phyloP scores from a whole-genome alignment of 2,329 filamentous ascomycete species.

The Fusarium tanahbumbuense region DNA sequence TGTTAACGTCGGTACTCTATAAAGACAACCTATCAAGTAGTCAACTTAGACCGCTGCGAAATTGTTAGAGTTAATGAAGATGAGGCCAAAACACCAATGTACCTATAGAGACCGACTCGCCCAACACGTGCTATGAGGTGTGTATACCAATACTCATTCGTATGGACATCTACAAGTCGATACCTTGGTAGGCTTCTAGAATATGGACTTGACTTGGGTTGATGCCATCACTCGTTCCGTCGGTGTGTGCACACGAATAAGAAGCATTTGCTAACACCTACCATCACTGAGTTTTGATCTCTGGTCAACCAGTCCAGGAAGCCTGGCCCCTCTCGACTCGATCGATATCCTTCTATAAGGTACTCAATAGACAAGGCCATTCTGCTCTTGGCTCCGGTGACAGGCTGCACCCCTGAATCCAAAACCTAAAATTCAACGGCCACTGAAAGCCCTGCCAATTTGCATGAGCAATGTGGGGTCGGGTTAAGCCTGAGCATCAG shows the following conservation, averaged over 20 bases:
- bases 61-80: neutral
- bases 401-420: conserved; percentile 23
- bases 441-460: conserved; percentile 16
- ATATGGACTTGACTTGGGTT: neutral
- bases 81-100: neutral
- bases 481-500: neutral
- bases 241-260: neutral
- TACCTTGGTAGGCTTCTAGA: neutral
- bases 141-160: neutral
- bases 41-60: neutral
- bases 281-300: neutral
- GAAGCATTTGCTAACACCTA: neutral
- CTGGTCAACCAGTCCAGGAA: neutral
- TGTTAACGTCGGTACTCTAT: neutral
- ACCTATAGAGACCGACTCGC: neutral
- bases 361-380: neutral
- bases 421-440: conserved; percentile 25
- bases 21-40: neutral
- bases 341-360: neutral
- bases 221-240: conserved; percentile 12
- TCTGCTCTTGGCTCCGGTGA: neutral
- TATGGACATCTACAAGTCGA: neutral
- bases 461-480: conserved; percentile 21
- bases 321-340: neutral
- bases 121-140: neutral